phyloP scores from a whole-genome alignment of 2,329 filamentous ascomycete species.

The Pseudocercospora eumusae region DNA sequence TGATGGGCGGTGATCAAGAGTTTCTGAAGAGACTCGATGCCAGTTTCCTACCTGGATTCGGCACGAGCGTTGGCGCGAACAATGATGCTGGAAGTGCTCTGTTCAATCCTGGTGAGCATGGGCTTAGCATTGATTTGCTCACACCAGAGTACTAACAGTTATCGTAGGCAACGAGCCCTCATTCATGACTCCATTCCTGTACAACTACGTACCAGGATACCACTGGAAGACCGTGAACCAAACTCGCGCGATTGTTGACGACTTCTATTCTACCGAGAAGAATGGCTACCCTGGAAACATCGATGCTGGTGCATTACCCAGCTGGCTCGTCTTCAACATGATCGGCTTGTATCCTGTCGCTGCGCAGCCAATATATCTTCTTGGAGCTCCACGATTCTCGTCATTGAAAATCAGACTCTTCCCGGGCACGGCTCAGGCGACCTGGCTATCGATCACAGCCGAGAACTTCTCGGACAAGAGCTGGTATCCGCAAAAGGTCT shows the following conservation, averaged over 20 bases:
- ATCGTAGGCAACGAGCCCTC: slow-evolving; percentile 42
- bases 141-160: neutral
- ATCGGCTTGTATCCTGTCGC: slow-evolving; percentile 53
- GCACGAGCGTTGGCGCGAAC: slow-evolving; percentile 22
- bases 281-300: slow-evolving; percentile 51
- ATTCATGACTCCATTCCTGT: slow-evolving; percentile 45
- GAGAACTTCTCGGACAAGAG: slow-evolving; percentile 17
- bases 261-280: slow-evolving; percentile 45
- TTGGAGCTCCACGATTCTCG: slow-evolving; percentile 50
- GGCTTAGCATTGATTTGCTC: too few species aligned
- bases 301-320: slow-evolving; percentile 52
- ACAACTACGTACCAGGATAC: slow-evolving; percentile 41
- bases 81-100: slow-evolving; percentile 30
- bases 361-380: slow-evolving; percentile 51
- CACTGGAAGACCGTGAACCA: slow-evolving; percentile 44
- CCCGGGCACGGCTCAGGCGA: slow-evolving; percentile 18
- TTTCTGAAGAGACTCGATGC: slow-evolving; percentile 27
- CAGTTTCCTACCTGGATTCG: slow-evolving; percentile 24
- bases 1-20: slow-evolving; percentile 26
- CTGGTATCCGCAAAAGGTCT: slow-evolving; percentile 26
- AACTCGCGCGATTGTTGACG: slow-evolving; percentile 42
- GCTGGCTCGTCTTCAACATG: slow-evolving; percentile 56
- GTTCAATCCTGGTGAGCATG: slow-evolving; percentile 28
- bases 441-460: slow-evolving; percentile 20
- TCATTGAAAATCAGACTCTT: slow-evolving; percentile 23